A percentile compares a stretch with the other conserved stretches of the same genome.
Conservation (phyloP, 2,329 filamentous ascomycete genomes). For the Fusarium bactridioides region DNA sequence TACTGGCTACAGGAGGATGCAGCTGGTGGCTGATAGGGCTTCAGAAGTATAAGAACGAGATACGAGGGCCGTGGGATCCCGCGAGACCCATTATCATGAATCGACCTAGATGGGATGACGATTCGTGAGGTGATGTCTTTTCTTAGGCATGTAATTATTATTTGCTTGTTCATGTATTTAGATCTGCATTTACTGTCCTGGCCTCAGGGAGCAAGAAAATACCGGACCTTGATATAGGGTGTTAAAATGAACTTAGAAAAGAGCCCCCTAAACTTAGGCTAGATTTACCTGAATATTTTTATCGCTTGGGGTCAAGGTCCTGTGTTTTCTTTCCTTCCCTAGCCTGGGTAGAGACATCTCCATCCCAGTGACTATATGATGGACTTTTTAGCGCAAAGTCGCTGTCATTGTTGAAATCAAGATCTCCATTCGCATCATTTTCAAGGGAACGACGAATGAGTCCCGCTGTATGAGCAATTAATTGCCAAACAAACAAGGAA, state of each 20-base stretch:
- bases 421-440: not conserved
- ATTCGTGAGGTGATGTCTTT: constrained; percentile 31
- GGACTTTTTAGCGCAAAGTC: not conserved
- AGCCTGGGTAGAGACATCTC: not conserved
- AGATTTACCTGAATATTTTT: no score
- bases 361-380: not conserved
- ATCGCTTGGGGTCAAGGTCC: no score
- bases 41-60: constrained; percentile 99
- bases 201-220: no score
- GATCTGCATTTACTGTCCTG: not conserved
- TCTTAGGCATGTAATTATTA: constrained; percentile 6
- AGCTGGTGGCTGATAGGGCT: constrained; percentile 98
- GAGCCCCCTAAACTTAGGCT: no score
- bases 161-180: not conserved
- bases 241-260: no score
- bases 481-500: not conserved
- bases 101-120: constrained; percentile 60
- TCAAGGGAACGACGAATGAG: not conserved
- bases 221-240: no score
- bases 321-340: no score
- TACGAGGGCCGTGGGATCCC: constrained; percentile 97
- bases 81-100: constrained; percentile 86
- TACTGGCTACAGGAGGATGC: constrained; percentile 86
- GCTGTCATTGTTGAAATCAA: not conserved
- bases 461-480: not conserved